Conservation (phyloP, 2,329 filamentous ascomycete genomes). For the Plenodomus lindquistii region DNA sequence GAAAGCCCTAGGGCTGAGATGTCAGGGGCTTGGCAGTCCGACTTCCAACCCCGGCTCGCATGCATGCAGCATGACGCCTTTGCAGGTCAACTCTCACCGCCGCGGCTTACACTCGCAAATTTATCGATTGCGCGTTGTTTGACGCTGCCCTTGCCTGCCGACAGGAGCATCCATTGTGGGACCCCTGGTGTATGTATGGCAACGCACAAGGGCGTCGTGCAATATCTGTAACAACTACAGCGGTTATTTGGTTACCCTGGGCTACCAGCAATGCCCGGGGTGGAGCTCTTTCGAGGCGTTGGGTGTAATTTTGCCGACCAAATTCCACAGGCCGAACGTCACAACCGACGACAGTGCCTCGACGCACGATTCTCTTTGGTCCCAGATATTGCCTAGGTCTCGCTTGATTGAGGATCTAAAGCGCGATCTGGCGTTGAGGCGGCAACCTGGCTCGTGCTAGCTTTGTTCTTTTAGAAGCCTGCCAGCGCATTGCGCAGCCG, state of each 20-base stretch:
- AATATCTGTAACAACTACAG: conserved; percentile 6
- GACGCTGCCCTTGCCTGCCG: neutral
- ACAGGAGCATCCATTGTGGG: neutral
- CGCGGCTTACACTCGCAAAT: neutral
- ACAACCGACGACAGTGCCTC: conserved; percentile 32
- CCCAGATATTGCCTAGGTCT: conserved; percentile 20
- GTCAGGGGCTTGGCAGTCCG: neutral
- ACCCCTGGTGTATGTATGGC: neutral
- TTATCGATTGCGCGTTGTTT: neutral
- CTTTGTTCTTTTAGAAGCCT: conserved; percentile 20
- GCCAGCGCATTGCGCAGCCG: conserved; percentile 44
- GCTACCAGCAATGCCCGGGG: conserved; percentile 23
- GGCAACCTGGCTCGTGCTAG: conserved; percentile 26
- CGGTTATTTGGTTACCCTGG: conserved; percentile 20
- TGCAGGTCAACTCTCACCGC: conserved; percentile 1
- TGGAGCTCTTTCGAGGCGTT: neutral
- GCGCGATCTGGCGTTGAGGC: conserved; percentile 31
- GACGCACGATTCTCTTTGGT: conserved; percentile 27
- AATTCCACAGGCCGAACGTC: conserved; percentile 27
- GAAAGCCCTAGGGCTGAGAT: conserved; percentile 25
- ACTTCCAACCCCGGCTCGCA: neutral
- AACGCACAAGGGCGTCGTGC: conserved; percentile 4
- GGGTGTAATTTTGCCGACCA: neutral
- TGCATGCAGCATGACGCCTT: conserved; percentile 32
- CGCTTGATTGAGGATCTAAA: conserved; percentile 25